Conservation (phyloP, 2,329 filamentous ascomycete genomes). For the Fusarium transvaalense region DNA sequence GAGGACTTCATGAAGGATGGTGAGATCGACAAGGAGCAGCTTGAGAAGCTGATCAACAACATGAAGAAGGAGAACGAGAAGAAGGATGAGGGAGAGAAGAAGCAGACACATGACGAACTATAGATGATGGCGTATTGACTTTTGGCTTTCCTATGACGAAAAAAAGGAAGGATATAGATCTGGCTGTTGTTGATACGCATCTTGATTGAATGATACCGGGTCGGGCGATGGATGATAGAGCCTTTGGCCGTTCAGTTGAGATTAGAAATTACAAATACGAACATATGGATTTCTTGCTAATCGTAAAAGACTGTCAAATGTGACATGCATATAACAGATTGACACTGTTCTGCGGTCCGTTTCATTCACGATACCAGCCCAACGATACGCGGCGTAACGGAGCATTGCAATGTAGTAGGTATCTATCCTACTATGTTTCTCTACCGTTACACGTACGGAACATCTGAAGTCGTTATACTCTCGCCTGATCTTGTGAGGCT, state of each 20-base stretch:
- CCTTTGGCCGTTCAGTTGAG: constrained; percentile 28
- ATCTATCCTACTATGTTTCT: neutral
- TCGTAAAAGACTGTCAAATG: neutral
- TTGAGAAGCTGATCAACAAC: constrained; percentile 48
- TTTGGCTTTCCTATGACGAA: constrained; percentile 22
- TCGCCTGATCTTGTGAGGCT: constrained; percentile 3
- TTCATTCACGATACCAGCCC: neutral
- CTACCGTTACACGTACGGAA: neutral
- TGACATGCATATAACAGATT: neutral
- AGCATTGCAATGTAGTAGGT: constrained; percentile 1
- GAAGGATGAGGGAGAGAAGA: constrained; percentile 40
- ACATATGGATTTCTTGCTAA: constrained; percentile 24
- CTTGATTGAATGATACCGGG: constrained; percentile 40
- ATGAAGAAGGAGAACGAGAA: constrained; percentile 42
- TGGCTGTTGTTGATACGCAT: constrained; percentile 29
- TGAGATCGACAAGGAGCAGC: constrained; percentile 47
- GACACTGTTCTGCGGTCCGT: constrained; percentile 5
- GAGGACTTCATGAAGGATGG: constrained; percentile 62
- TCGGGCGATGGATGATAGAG: constrained; percentile 38
- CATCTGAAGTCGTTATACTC: constrained; percentile 5
- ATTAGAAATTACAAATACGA: constrained; percentile 31
- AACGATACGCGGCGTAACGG: constrained; percentile 1
- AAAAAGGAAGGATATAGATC: constrained; percentile 28
- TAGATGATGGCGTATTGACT: constrained; percentile 43
- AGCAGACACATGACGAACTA: constrained; percentile 54